These are phyloP conservation scores for Fusarium sp. DNA, from an alignment of 2,329 filamentous ascomycete species.

Conservation along the genomic window DNA sequence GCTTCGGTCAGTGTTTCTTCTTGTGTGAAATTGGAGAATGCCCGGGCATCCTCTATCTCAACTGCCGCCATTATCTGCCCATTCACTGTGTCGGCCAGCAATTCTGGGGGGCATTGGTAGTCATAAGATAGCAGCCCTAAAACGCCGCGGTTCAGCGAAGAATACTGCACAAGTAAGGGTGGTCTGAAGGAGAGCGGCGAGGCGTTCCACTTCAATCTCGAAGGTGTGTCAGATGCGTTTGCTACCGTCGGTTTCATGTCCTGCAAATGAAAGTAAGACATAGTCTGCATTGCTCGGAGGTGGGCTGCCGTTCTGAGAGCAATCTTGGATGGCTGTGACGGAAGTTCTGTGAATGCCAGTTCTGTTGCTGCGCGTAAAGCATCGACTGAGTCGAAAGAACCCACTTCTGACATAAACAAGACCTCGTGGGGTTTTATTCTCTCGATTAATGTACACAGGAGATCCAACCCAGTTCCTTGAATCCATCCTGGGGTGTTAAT, in stretches of 20 bases:
- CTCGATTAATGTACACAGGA: conserved; percentile 68
- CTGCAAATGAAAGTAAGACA: conserved; percentile 77
- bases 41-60: conserved; percentile 64
- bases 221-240: neutral
- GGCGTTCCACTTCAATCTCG: conserved; percentile 59
- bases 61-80: conserved; percentile 77
- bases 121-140: conserved; percentile 76
- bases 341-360: conserved; percentile 62
- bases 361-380: conserved; percentile 59
- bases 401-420: conserved; percentile 75
- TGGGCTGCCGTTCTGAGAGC: conserved; percentile 71
- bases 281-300: conserved; percentile 78
- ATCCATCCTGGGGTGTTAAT: conserved; percentile 83
- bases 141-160: conserved; percentile 62
- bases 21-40: conserved; percentile 55
- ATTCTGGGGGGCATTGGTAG: conserved; percentile 67
- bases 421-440: conserved; percentile 68
- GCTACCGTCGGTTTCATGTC: conserved; percentile 32
- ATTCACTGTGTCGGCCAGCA: conserved; percentile 74
- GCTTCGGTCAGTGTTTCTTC: neutral
- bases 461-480: conserved; percentile 74
- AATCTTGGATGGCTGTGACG: conserved; percentile 68
- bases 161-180: conserved; percentile 73
- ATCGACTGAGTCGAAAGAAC: conserved; percentile 67
- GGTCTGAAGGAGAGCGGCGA: conserved; percentile 65